A percentile compares a stretch with the other conserved stretches of the same genome.
Conservation (phyloP, 176 grass and related monocot genomes). For the Carex kokanica region DNA sequence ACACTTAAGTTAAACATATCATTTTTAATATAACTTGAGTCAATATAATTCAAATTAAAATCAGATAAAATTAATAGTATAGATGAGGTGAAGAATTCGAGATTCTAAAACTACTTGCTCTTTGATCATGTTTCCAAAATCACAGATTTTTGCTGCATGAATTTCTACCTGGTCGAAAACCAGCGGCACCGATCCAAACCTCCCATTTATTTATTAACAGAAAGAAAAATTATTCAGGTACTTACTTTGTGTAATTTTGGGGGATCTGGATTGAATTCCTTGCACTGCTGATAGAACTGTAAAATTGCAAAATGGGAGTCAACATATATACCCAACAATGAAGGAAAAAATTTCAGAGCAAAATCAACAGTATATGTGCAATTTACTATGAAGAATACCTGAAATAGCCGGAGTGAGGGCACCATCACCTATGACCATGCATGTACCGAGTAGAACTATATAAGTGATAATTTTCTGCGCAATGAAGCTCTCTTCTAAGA, state of each 20-base stretch:
- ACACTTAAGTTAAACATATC: neutral
- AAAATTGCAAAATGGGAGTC: neutral
- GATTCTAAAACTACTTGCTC: neutral
- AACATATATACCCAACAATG: neutral
- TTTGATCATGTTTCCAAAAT: neutral
- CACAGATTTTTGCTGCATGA: neutral
- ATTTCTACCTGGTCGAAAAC: neutral
- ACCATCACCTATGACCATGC: slow-evolving; percentile 81
- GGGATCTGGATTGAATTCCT: slow-evolving; percentile 76
- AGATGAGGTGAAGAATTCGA: neutral
- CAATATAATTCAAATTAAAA: neutral
- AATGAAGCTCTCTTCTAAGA: slow-evolving; percentile 47
- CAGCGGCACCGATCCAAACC: neutral
- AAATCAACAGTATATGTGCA: neutral
- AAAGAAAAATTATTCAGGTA: neutral
- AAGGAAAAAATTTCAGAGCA: neutral
- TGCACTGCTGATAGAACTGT: slow-evolving; percentile 82
- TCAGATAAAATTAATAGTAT: neutral
- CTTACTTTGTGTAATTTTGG: slow-evolving; percentile 64
- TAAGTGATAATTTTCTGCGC: slow-evolving; percentile 52
- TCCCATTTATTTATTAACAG: neutral
- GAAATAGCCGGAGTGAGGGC: slow-evolving; percentile 80
- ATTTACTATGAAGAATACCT: slow-evolving; percentile 36
- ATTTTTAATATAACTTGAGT: neutral
- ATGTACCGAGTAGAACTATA: slow-evolving; percentile 59